Percentiles rank a stretch among this genome's conserved stretches.
Conservation (phyloP, 495 filamentous ascomycete species). For the Lichenothelia convexa region DNA sequence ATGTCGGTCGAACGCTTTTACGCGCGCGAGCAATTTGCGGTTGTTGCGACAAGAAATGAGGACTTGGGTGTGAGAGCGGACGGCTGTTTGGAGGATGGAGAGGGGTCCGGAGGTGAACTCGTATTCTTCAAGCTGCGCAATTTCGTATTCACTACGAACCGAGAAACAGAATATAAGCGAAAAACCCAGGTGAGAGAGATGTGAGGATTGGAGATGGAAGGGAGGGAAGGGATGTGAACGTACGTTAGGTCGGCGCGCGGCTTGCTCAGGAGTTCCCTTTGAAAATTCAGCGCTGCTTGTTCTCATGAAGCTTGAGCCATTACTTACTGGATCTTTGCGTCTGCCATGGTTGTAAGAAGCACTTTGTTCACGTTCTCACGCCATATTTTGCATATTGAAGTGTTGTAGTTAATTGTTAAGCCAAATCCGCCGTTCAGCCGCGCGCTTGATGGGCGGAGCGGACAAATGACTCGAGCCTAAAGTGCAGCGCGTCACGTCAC, state of each 20-base stretch:
- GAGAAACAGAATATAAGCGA: too few relatives aligned
- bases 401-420: too few relatives aligned
- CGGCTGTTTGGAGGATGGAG: conserved; percentile 84
- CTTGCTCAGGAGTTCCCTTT: conserved; percentile 64
- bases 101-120: conserved; percentile 76
- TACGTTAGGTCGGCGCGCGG: conserved; percentile 67
- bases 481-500: too few relatives aligned
- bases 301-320: conserved; percentile 2
- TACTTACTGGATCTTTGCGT: conserved; percentile 61
- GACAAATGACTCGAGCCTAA: too few relatives aligned
- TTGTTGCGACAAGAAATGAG: conserved; percentile 82
- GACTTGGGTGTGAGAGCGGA: conserved; percentile 72
- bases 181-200: conserved; percentile 4
- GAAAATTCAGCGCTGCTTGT: conserved; percentile 13
- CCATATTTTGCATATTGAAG: too few relatives aligned
- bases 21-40: conserved; percentile 61
- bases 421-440: too few relatives aligned
- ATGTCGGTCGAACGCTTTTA: conserved; percentile 84
- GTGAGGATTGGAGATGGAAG: conserved; percentile 2
- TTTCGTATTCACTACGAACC: conserved; percentile 59
- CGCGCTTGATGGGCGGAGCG: too few relatives aligned
- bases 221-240: conserved; percentile 17
- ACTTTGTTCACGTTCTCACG: too few relatives aligned
- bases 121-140: conserved; percentile 71
- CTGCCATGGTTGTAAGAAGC: conserved; percentile 57